Conservation (phyloP, 257 asterid genomes). For the Leptodermis oblonga region DNA sequence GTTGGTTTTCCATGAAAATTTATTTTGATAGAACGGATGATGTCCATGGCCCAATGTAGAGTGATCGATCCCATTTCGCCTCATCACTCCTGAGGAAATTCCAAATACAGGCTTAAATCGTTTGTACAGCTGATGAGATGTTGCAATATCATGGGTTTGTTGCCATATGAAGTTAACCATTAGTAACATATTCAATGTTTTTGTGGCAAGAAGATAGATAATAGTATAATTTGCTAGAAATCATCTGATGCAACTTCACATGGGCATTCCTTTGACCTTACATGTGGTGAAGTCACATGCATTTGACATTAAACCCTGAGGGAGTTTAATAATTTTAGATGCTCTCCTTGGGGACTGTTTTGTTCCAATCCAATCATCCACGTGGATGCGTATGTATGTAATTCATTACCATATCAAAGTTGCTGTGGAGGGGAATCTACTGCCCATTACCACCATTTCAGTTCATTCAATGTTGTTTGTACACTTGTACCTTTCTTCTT, state of each 20-base stretch:
- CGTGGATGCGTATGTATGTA: too few species aligned
- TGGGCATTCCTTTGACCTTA: conserved; percentile 40
- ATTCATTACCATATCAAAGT: background rate
- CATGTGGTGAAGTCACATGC: conserved; percentile 33
- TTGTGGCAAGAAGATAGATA: background rate
- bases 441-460: background rate
- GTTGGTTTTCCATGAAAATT: too few species aligned
- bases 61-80: too few species aligned
- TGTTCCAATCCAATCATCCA: background rate
- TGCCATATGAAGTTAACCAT: conserved; percentile 2
- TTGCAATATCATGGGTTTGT: conserved; percentile 6
- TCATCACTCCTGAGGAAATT: too few species aligned
- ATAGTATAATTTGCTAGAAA: too few species aligned
- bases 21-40: too few species aligned
- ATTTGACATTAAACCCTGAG: conserved; percentile 15
- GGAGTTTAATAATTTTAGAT: background rate
- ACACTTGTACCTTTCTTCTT: background rate
- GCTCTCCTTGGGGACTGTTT: background rate
- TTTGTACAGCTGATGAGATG: too few species aligned
- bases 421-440: conserved; percentile 1
- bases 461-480: background rate
- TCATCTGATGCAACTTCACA: conserved; percentile 31
- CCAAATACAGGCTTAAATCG: too few species aligned
- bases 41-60: too few species aligned
- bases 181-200: conserved; percentile 19